phyloP scores from a whole-genome alignment of 345 rosid genomes.

The Syzygium oleosum region DNA sequence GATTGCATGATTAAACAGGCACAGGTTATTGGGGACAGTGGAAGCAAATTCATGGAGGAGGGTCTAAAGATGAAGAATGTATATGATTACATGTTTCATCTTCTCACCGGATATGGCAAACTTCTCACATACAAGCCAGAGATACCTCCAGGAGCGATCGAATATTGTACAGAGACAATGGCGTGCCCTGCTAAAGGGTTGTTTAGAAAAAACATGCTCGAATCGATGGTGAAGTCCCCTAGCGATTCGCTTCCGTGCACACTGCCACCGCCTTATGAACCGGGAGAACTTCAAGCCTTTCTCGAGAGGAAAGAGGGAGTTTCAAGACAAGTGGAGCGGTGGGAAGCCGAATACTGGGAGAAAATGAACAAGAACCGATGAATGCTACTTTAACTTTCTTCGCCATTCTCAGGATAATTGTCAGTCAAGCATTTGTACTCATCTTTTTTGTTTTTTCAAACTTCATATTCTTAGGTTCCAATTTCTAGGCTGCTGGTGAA shows the following conservation, averaged over 20 bases:
- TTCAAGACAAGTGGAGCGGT: slow-evolving; percentile 21
- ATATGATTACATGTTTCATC: slow-evolving; percentile 45
- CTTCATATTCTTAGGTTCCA: neutral
- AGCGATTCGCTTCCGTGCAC: slow-evolving; percentile 19
- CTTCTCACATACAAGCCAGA: slow-evolving; percentile 26
- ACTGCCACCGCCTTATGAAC: slow-evolving; percentile 28
- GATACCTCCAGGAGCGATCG: slow-evolving; percentile 26
- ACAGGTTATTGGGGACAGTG: slow-evolving; percentile 23
- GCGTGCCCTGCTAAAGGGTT: slow-evolving; percentile 18
- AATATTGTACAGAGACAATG: slow-evolving; percentile 40
- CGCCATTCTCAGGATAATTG: neutral
- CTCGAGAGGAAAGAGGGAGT: slow-evolving; percentile 14
- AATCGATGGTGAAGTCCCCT: slow-evolving; percentile 33
- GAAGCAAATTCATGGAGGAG: slow-evolving; percentile 20
- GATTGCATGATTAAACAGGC: slow-evolving; percentile 12
- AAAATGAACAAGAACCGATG: neutral
- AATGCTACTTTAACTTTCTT: neutral
- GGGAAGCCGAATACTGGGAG: slow-evolving; percentile 25
- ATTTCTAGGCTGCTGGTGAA: neutral
- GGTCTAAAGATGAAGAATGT: slow-evolving; percentile 29
- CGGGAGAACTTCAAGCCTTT: slow-evolving; percentile 10
- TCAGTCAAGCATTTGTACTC: neutral
- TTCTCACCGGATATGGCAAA: slow-evolving; percentile 31
- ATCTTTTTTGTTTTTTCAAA: neutral
- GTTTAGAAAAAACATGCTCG: slow-evolving; percentile 23